Base-by-base conservation (phyloP, 495 filamentous ascomycete species). In the Hypoxylon subgilvum region DNA sequence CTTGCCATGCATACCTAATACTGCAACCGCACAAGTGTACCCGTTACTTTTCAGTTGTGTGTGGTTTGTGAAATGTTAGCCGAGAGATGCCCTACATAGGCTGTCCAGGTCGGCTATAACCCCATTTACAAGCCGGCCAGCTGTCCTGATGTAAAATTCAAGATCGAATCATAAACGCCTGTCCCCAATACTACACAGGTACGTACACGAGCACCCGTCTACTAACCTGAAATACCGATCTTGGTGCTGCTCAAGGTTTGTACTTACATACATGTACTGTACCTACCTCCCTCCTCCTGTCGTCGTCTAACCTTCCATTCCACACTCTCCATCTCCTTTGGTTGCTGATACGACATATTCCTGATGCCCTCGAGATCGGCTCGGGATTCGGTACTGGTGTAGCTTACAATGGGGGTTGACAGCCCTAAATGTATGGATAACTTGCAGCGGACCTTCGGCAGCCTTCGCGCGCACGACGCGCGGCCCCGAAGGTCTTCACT, bases 391-490 rank as follows among this genome's bases (percentile, higher is more conserved):
- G 55, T 38, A 58, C 35, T 50, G 19, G 16, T 34, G 10, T 19
- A 47, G 27, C 30, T 40, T 40, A 12, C 46, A 40, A 51, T 45
- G 40, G 46, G 54, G 55, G 45, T 41, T 51, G 22, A 39, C 46
- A 49, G 52, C 52, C 42, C 39, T 56, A 46, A 46, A 57, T 47
- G 36, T 57, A 41, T 55, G 35, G 43, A 30, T 17, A 44, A 27
- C 40, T 41, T 46, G 34, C 36, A 57, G 51, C 52, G 59, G 54
- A 43, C 42, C 49, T 34, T 63, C 53, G 54, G 60, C 53, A 53
- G 49, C 21, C 30, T 56, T 63, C 35, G 22, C 17, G 36, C 19
- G 28, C 39, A 49, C 43, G 60, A 63, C 60, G 60, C 60, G 60
- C 60, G 60, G 60, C 60, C 53, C 53, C 60, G 60, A 16, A 48